Evolutionary conservation across 1,139 yeast genomes (phyloP).

Genomic region (Debaryomyces robertsiae): DNA sequence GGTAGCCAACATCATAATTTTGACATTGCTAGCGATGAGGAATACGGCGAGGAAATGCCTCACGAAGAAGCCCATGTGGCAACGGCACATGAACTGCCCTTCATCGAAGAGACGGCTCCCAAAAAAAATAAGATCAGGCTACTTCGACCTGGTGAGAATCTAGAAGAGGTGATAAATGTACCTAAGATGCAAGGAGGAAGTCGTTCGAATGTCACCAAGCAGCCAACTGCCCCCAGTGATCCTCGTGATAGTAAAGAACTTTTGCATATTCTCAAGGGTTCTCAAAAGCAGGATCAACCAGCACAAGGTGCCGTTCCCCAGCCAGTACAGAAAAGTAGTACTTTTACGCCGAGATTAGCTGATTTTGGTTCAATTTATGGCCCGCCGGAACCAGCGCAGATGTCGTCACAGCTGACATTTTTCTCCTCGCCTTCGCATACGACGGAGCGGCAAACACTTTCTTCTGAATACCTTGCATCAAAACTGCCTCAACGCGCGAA

Average conservation of each 20-base stretch:
- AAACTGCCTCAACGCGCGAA: conserved; percentile 7
- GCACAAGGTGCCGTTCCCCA: background rate
- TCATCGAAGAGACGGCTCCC: conserved; percentile 12
- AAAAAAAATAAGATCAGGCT: conserved; percentile 26
- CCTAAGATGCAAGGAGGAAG: background rate
- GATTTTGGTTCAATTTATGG: conserved; percentile 7
- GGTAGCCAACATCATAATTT: conserved; percentile 20
- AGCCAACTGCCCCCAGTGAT: background rate
- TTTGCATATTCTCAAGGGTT: conserved; percentile 20
- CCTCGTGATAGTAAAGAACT: conserved; percentile 17
- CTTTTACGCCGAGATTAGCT: background rate
- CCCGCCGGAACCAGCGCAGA: background rate
- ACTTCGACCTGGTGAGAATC: conserved; percentile 34
- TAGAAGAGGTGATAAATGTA: conserved; percentile 16
- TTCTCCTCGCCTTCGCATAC: background rate
- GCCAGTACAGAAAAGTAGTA: conserved; percentile 4
- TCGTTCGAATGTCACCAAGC: background rate
- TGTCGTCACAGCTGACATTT: conserved; percentile 2
- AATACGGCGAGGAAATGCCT: background rate
- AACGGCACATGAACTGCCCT: background rate
- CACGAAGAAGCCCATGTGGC: conserved; percentile 2
- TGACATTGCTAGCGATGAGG: conserved; percentile 36
- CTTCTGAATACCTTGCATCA: background rate
- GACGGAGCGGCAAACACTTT: conserved; percentile 2
- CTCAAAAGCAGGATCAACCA: conserved; percentile 9